A percentile compares a stretch with the other conserved stretches of the same genome.
Conservation (phyloP, 2,329 filamentous ascomycete genomes). For the Neonectria hederae region DNA sequence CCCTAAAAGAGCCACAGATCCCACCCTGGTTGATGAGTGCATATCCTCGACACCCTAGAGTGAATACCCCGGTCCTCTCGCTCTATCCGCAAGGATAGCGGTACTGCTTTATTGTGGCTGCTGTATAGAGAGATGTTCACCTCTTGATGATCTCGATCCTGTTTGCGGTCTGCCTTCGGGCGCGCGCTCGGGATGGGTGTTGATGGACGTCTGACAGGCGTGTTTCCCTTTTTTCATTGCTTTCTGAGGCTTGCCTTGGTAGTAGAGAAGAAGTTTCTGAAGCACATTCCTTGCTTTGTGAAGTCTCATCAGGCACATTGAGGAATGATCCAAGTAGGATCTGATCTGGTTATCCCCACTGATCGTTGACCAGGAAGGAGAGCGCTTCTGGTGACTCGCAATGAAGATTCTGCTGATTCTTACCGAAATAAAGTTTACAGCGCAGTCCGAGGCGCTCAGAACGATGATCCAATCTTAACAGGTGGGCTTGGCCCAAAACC, state of each 20-base stretch:
- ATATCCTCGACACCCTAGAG: constrained; percentile 89
- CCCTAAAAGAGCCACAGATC: constrained; percentile 89
- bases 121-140: constrained; percentile 76
- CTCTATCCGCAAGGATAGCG: constrained; percentile 61
- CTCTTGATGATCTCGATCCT: constrained; percentile 88
- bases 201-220: constrained; percentile 82
- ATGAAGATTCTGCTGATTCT: too few species aligned
- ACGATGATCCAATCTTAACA: too few species aligned
- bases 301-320: too few species aligned
- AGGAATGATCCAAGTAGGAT: too few species aligned
- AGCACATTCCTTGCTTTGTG: too few species aligned
- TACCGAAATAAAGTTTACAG: too few species aligned
- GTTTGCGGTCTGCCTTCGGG: constrained; percentile 76
- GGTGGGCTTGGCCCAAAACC: too few species aligned
- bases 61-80: constrained; percentile 61
- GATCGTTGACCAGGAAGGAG: too few species aligned
- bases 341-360: too few species aligned
- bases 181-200: constrained; percentile 79
- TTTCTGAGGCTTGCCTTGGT: constrained; percentile 52
- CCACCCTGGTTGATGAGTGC: constrained; percentile 75
- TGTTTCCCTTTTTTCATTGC: constrained; percentile 60
- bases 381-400: too few species aligned
- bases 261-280: not conserved
- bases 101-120: constrained; percentile 41
- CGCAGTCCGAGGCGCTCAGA: too few species aligned